phyloP scores from a whole-genome alignment of 2,329 filamentous ascomycete species.

The Cercospora brassicicola region DNA sequence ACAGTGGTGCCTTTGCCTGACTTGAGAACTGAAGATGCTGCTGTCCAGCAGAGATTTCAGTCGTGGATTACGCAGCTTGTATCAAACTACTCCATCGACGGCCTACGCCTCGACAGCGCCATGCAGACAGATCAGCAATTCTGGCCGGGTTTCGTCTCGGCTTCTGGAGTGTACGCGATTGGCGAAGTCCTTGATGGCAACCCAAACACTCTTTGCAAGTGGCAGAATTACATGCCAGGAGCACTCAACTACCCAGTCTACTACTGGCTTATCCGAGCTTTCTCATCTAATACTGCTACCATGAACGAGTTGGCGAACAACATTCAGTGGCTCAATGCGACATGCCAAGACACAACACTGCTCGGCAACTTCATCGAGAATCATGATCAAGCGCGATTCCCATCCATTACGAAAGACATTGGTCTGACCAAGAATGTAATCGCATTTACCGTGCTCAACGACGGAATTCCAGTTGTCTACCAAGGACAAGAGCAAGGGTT shows the following conservation, averaged over 20 bases:
- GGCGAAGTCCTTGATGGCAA: slow-evolving; percentile 48
- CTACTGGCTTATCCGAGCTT: slow-evolving; percentile 40
- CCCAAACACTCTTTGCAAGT: slow-evolving; percentile 40
- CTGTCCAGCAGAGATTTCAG: slow-evolving; percentile 53
- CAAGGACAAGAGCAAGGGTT: slow-evolving; percentile 64
- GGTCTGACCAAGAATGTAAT: slow-evolving; percentile 61
- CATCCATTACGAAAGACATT: slow-evolving; percentile 52
- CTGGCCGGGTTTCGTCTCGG: slow-evolving; percentile 40
- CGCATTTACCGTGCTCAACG: slow-evolving; percentile 58
- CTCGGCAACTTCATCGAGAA: slow-evolving; percentile 43
- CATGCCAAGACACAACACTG: slow-evolving; percentile 41
- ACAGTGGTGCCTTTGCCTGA: slow-evolving; percentile 59
- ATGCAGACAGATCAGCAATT: slow-evolving; percentile 47
- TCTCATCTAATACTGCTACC: slow-evolving; percentile 36
- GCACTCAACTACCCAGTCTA: slow-evolving; percentile 49
- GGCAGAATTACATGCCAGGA: slow-evolving; percentile 46
- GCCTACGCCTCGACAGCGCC: slow-evolving; percentile 32
- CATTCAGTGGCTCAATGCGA: slow-evolving; percentile 31
- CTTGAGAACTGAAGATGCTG: slow-evolving; percentile 54
- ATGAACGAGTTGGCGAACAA: slow-evolving; percentile 41
- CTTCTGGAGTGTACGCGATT: slow-evolving; percentile 40
- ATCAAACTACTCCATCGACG: slow-evolving; percentile 59
- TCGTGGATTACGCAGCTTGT: slow-evolving; percentile 61
- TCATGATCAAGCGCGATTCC: slow-evolving; percentile 42
- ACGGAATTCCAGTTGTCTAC: slow-evolving; percentile 65